These are phyloP conservation scores for Scenedesmus sp. DNA, from an alignment of 163 green algal genomes.

Conservation along the genomic window DNA sequence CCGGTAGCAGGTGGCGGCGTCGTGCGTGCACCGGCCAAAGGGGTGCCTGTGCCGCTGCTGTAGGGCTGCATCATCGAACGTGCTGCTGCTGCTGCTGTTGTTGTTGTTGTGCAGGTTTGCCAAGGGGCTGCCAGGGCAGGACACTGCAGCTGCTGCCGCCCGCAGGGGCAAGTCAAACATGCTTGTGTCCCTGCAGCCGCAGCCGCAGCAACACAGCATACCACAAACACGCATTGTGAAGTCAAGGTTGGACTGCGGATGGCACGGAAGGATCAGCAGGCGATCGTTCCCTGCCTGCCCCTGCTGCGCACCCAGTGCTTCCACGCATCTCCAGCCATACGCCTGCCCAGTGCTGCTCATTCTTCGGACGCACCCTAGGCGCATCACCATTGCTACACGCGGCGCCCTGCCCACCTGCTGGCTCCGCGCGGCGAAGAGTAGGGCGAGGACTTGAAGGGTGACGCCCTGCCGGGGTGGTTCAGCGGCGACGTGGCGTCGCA, in stretches of 20 bases:
- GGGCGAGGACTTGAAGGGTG: conserved; percentile 32
- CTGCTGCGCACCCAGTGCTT: too few species aligned
- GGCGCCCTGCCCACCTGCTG: neutral
- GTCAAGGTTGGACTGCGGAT: neutral
- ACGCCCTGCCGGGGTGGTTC: conserved; percentile 42
- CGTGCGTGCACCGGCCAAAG: conserved; percentile 18
- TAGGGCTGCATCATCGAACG: neutral
- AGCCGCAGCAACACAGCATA: neutral
- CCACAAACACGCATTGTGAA: neutral
- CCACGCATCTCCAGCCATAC: too few species aligned
- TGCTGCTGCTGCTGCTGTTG: conserved; percentile 16
- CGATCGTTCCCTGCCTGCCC: too few species aligned
- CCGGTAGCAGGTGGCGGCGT: neutral
- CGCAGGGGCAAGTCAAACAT: neutral
- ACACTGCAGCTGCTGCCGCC: conserved; percentile 4
- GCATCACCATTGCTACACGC: too few species aligned
- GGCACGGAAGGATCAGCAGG: too few species aligned
- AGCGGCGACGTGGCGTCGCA: conserved; percentile 42
- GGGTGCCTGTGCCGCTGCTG: conserved; percentile 23
- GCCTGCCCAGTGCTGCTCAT: too few species aligned
- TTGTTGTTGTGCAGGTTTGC: neutral
- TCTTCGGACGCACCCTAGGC: too few species aligned
- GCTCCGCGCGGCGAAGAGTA: conserved; percentile 32
- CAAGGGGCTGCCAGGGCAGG: conserved; percentile 41
- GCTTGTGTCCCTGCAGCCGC: conserved; percentile 6